Conservation (phyloP, 2,329 filamentous ascomycete species). For the Fusarium siculi region DNA sequence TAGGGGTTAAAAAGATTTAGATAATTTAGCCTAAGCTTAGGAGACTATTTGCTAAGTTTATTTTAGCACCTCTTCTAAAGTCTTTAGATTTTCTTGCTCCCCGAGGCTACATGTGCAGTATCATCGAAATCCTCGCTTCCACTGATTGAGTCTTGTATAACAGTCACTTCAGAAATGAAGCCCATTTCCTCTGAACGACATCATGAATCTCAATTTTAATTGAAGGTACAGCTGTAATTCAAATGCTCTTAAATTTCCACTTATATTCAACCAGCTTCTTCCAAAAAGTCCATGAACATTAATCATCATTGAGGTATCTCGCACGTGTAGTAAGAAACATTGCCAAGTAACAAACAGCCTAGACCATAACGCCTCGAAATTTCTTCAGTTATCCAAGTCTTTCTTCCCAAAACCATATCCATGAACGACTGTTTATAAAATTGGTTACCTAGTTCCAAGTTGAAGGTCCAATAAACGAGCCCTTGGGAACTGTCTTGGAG, state of each 20-base stretch:
- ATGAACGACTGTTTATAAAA: not conserved
- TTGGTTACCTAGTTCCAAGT: conserved; percentile 53
- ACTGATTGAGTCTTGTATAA: not conserved
- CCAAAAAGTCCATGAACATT: conserved; percentile 23
- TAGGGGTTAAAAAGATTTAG: not conserved
- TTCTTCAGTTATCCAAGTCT: conserved; percentile 18
- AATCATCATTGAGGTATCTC: conserved; percentile 46
- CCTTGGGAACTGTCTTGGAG: conserved; percentile 53
- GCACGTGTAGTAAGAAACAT: conserved; percentile 24
- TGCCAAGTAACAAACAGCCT: conserved; percentile 26
- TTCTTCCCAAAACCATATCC: conserved; percentile 21
- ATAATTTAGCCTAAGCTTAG: not conserved
- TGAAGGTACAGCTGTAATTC: not conserved
- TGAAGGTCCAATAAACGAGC: conserved; percentile 63
- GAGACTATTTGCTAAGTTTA: not conserved
- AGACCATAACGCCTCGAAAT: conserved; percentile 34
- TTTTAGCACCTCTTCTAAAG: not conserved
- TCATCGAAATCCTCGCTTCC: not conserved
- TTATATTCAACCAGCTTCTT: not conserved
- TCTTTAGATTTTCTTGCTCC: not conserved
- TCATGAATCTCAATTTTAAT: not conserved
- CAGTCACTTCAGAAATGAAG: not conserved
- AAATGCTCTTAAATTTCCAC: not conserved
- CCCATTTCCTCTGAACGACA: not conserved
- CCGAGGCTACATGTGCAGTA: too few relatives aligned